phyloP scores from a whole-genome alignment of 2,329 filamentous ascomycete species.

The Coleophoma cylindrospora region DNA sequence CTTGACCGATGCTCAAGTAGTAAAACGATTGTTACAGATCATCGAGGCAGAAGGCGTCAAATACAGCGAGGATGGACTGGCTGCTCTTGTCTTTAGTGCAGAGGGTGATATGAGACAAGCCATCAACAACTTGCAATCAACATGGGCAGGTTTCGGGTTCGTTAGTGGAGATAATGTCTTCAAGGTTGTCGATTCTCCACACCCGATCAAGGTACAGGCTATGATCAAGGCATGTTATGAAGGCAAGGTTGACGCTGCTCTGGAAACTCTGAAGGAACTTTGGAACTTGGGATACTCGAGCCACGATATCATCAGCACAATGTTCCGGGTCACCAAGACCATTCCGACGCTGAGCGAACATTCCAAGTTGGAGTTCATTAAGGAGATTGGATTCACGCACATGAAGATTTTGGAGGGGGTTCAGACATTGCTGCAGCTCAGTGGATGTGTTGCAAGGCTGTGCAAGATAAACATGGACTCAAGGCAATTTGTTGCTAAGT shows the following conservation, averaged over 20 bases:
- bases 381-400: slow-evolving; percentile 97
- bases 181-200: slow-evolving; percentile 92
- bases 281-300: slow-evolving; percentile 97
- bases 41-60: slow-evolving; percentile 88
- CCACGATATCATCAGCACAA: slow-evolving; percentile 97
- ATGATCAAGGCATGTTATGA: slow-evolving; percentile 98
- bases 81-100: slow-evolving; percentile 93
- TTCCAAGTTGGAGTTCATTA: slow-evolving; percentile 94
- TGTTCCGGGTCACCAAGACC: slow-evolving; percentile 98
- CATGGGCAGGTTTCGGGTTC: slow-evolving; percentile 88
- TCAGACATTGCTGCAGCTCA: slow-evolving; percentile 89
- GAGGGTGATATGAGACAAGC: slow-evolving; percentile 99
- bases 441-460: slow-evolving; percentile 84
- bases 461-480: slow-evolving; percentile 97
- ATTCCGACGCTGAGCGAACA: slow-evolving; percentile 90
- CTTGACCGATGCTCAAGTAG: slow-evolving; percentile 86
- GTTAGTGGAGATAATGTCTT: slow-evolving; percentile 98
- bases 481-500: slow-evolving; percentile 57
- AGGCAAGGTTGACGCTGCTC: slow-evolving; percentile 79
- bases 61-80: slow-evolving; percentile 88
- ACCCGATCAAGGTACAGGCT: slow-evolving; percentile 96
- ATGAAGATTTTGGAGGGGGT: slow-evolving; percentile 99
- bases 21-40: slow-evolving; percentile 86
- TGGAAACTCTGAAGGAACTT: slow-evolving; percentile 82
- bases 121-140: slow-evolving; percentile 97